A percentile compares a stretch with the other conserved stretches of the same genome.
Evolutionary conservation across 2,329 filamentous ascomycete genomes (phyloP).

Genomic region (Hypoxylon sp.): DNA sequence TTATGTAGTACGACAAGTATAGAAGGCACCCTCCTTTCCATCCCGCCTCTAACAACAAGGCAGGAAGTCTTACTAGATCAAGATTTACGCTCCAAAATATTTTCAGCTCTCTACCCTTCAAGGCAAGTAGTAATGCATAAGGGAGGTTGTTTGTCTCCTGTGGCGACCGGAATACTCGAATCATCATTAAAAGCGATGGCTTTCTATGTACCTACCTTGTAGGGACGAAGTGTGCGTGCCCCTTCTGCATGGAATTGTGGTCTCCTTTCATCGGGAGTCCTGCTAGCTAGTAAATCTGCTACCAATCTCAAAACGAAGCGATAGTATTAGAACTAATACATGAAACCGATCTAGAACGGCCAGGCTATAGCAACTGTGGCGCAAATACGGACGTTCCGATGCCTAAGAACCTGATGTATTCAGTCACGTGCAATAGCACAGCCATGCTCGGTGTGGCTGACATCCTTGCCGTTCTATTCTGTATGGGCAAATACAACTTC

Average conservation of each 20-base stretch:
- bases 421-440: constrained; percentile 2
- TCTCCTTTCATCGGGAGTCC: background rate
- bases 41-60: background rate
- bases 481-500: background rate
- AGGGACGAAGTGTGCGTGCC: background rate
- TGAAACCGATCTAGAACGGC: background rate
- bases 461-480: background rate
- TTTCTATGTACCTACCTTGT: background rate
- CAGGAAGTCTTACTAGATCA: background rate
- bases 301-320: background rate
- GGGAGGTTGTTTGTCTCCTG: background rate
- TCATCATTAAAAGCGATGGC: background rate
- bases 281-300: background rate
- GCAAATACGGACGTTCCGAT: constrained; percentile 5
- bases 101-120: background rate
- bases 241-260: background rate
- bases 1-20: too few relatives aligned
- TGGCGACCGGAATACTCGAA: background rate
- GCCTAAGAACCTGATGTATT: background rate
- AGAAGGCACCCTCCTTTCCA: too few relatives aligned
- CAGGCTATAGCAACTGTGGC: background rate
- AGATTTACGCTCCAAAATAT: background rate
- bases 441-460: constrained; percentile 1
- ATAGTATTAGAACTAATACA: too few relatives aligned
- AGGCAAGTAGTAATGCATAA: background rate